A percentile compares a stretch with the other conserved stretches of the same genome.
phyloP scores from a whole-genome alignment of 1,139 yeast genomes.

The Nakaseomyces glabratus region DNA sequence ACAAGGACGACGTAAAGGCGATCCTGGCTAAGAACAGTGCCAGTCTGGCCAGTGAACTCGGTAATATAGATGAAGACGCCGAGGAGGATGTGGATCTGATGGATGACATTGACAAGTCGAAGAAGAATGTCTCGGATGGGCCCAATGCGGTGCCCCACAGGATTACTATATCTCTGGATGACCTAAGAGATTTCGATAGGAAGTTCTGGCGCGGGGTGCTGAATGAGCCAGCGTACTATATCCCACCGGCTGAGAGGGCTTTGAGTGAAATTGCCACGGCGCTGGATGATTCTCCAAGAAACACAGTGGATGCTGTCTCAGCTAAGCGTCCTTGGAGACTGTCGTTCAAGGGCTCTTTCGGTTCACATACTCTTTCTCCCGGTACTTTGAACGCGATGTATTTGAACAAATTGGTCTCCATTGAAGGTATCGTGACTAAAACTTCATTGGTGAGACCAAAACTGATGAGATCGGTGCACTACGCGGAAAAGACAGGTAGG shows the following conservation, averaged over 20 bases:
- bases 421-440: conserved; percentile 93
- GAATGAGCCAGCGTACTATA: conserved; percentile 67
- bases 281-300: conserved; percentile 40
- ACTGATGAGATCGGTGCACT: conserved; percentile 85
- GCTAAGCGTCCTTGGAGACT: conserved; percentile 33
- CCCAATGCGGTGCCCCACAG: conserved; percentile 42
- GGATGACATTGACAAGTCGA: conserved; percentile 8
- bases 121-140: conserved; percentile 6
- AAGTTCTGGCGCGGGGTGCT: conserved; percentile 73
- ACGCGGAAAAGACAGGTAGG: conserved; percentile 73
- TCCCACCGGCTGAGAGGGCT: conserved; percentile 88
- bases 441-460: conserved; percentile 92
- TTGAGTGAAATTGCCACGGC: conserved; percentile 71
- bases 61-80: conserved; percentile 7
- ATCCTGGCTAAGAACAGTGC: conserved; percentile 25
- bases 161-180: conserved; percentile 72
- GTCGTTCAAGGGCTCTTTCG: conserved; percentile 87
- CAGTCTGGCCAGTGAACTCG: conserved; percentile 6
- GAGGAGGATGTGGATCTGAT: conserved; percentile 8
- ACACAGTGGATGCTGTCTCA: conserved; percentile 10
- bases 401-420: conserved; percentile 72
- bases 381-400: conserved; percentile 72
- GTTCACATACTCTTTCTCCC: conserved; percentile 80
- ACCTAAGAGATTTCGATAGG: conserved; percentile 73
- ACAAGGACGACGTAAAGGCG: conserved; percentile 58